Evolutionary conservation across 768 basidiomycete species (phyloP).

Genomic region (Russula abietina): DNA sequence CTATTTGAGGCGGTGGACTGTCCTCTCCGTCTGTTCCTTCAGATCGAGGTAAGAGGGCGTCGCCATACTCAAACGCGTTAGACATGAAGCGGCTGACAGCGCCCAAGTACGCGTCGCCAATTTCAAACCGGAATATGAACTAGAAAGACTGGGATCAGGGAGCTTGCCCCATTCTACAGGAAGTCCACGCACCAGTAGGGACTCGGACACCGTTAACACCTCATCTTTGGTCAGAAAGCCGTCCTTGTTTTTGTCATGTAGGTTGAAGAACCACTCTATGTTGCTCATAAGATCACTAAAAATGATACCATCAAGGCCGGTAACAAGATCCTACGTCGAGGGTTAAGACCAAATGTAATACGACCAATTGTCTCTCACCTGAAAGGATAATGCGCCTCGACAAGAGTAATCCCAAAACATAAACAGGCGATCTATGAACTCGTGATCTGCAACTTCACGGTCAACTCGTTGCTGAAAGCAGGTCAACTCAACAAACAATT

Average conservation of each 20-base stretch:
- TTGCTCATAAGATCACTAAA: conserved; percentile 97
- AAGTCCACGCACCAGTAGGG: conserved; percentile 62
- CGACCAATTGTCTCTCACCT: conserved; percentile 43
- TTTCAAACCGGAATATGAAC: conserved; percentile 98
- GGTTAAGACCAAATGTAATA: neutral
- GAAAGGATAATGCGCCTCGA: conserved; percentile 82
- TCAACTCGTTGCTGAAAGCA: conserved; percentile 71
- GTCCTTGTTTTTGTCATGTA: conserved; percentile 95
- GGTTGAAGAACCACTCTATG: conserved; percentile 97
- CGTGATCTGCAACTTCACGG: conserved; percentile 89
- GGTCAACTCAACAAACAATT: conserved; percentile 9
- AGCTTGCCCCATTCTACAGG: neutral
- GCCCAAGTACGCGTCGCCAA: conserved; percentile 93
- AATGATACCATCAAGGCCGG: conserved; percentile 86
- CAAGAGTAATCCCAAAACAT: conserved; percentile 88
- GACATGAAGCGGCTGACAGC: conserved; percentile 97
- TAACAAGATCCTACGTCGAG: conserved; percentile 70
- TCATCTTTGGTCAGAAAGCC: conserved; percentile 95
- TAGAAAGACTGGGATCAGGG: conserved; percentile 30
- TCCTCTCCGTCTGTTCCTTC: conserved; percentile 36
- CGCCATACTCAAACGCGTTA: conserved; percentile 97
- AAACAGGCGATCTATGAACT: conserved; percentile 89
- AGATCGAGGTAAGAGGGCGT: conserved; percentile 68
- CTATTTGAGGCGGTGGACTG: conserved; percentile 43
- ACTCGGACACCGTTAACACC: conserved; percentile 90